Percentiles rank a stretch among this genome's conserved stretches.
Conservation (phyloP, 805 yeast species). For the Teunomyces panamensis region DNA sequence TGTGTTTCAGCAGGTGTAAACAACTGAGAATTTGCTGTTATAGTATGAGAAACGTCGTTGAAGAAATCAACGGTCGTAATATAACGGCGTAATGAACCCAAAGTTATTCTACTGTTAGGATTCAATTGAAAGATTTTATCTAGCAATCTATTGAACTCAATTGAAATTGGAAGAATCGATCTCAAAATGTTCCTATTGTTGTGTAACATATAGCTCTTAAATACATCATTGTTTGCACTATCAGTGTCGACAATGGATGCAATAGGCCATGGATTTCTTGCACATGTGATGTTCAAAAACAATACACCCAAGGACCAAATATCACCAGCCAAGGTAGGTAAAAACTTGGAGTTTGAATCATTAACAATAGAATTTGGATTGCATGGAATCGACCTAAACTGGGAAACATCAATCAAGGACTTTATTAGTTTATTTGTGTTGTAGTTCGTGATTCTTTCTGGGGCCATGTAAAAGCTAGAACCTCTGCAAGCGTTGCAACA, state of each 20-base stretch:
- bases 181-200: conserved; percentile 46
- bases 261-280: conserved; percentile 88
- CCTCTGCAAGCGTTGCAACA: conserved; percentile 80
- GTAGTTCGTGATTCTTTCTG: conserved; percentile 65
- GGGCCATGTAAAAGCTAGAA: conserved; percentile 89
- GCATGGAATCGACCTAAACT: conserved; percentile 15
- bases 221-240: conserved; percentile 44
- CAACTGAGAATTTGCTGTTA: not conserved
- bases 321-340: conserved; percentile 76
- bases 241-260: conserved; percentile 59
- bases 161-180: conserved; percentile 71
- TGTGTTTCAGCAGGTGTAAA: conserved; percentile 2
- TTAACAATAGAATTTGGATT: conserved; percentile 12
- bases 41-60: conserved; percentile 12
- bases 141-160: conserved; percentile 55
- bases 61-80: conserved; percentile 34
- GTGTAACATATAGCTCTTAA: conserved; percentile 57
- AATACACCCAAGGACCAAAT: conserved; percentile 86
- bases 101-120: conserved; percentile 47
- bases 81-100: conserved; percentile 38
- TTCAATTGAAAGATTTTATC: conserved; percentile 41
- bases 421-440: conserved; percentile 27
- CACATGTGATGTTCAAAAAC: conserved; percentile 73
- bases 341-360: conserved; percentile 31
- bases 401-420: conserved; percentile 29